These are phyloP conservation scores for Calonectria leucothoes DNA, from an alignment of 2,329 filamentous ascomycete species.

Conservation along the genomic window DNA sequence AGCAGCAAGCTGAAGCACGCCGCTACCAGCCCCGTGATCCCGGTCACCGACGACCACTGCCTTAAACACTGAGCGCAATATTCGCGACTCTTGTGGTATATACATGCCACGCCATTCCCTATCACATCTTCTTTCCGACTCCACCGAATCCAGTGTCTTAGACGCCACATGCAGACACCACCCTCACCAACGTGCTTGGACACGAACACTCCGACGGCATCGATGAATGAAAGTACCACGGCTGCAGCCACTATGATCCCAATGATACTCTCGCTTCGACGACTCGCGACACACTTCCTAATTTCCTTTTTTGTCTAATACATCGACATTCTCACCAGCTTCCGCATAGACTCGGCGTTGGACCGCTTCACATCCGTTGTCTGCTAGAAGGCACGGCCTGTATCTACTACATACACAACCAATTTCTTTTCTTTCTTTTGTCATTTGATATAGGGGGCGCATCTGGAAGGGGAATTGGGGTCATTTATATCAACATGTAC, in stretches of 20 bases:
- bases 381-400: slow-evolving; percentile 35
- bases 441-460: slow-evolving; percentile 43
- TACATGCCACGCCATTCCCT: slow-evolving; percentile 13
- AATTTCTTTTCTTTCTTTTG: slow-evolving; percentile 38
- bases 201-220: slow-evolving; percentile 36
- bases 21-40: slow-evolving; percentile 60
- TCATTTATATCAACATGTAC: slow-evolving; percentile 38
- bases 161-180: background rate
- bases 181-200: slow-evolving; percentile 26
- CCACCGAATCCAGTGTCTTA: slow-evolving; percentile 3
- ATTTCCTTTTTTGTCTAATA: slow-evolving; percentile 44
- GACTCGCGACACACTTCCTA: slow-evolving; percentile 35
- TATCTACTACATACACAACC: slow-evolving; percentile 43
- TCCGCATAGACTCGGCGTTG: slow-evolving; percentile 51
- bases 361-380: slow-evolving; percentile 33
- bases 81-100: slow-evolving; percentile 28
- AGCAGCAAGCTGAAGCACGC: slow-evolving; percentile 54
- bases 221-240: slow-evolving; percentile 43
- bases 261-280: slow-evolving; percentile 42
- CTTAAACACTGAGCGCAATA: slow-evolving; percentile 40
- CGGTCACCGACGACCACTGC: slow-evolving; percentile 51
- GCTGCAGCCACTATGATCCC: slow-evolving; percentile 27
- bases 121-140: slow-evolving; percentile 6
- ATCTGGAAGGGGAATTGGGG: slow-evolving; percentile 32
- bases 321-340: slow-evolving; percentile 38